Base-by-base conservation (phyloP, 2,329 filamentous ascomycete genomes). In the Pseudogymnoascus sp. region DNA sequence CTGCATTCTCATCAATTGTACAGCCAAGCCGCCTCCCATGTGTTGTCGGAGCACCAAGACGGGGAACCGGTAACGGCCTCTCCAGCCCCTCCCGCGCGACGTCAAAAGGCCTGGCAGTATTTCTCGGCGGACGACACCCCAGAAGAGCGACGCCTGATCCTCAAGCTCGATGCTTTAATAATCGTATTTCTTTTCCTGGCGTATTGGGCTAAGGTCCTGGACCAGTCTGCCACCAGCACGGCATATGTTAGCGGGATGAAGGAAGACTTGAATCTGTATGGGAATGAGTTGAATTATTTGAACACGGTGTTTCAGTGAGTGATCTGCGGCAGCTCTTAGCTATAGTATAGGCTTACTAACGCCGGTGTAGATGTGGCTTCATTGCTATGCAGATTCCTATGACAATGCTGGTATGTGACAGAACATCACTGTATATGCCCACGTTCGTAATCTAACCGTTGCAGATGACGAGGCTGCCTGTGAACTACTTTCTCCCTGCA, bases 191-290 rank as follows among this genome's bases (percentile, higher is more conserved):
- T 64, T 5, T 64, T 64, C 35, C 12, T 64, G 29, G 63, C 63
- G 1, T 62, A 64, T 17, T 62, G 63, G 63, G 60, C 63, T 6
- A 62, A 64, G 42, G 60, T 64, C 13, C 21, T 64, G 10, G 60
- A 64, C 59, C 44, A 60, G 10, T 58, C 59, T 5, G 78, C 80
- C 62, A 70, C 77, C 51, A 76, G 72, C 63, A 77, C 72, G 41
- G 76, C 77, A 3, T 78, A 75, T 63, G 75, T 78, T 0, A 77
- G 75, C 0, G 77, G 76, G 2, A 77, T 78, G 76, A 73, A 77
- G 41, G 72, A 79, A 59, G 74, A 81, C 59, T 72, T 81, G 62
- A 76, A 78, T 0, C 69, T 78, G 4, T 70, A 74, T 36, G 74
- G 74, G 2, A 77, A 77, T 31, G 66, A 77, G 42, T 48, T 48